Evolutionary conservation across 2,329 filamentous ascomycete species (phyloP).

Genomic region (Malbranchea cinnamomea): DNA sequence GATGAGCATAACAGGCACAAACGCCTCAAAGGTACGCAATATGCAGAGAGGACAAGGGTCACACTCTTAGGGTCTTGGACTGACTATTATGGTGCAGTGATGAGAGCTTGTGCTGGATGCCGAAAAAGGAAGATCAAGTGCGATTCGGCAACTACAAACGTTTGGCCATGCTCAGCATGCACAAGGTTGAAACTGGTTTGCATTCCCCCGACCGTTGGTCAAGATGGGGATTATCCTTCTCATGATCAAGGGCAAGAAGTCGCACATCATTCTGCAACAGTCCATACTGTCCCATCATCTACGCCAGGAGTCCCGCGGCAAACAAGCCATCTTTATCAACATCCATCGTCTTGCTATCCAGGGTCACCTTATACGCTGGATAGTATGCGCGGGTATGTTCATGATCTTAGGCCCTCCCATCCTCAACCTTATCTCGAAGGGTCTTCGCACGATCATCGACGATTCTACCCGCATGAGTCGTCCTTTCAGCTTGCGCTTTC

Average conservation of each 20-base stretch:
- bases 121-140: conserved; percentile 94
- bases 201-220: conserved; percentile 69
- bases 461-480: conserved; percentile 19
- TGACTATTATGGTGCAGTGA: conserved; percentile 43
- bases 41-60: conserved; percentile 8
- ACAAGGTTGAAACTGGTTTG: conserved; percentile 85
- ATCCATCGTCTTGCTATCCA: too few species aligned
- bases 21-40: conserved; percentile 64
- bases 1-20: conserved; percentile 98
- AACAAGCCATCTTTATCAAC: too few species aligned
- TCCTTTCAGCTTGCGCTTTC: conserved; percentile 6
- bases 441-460: conserved; percentile 14
- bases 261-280: not conserved
- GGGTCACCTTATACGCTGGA: too few species aligned
- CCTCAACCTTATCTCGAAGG: conserved; percentile 20
- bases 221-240: conserved; percentile 40
- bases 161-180: conserved; percentile 93
- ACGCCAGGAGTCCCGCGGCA: too few species aligned
- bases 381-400: conserved; percentile 24
- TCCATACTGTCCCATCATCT: not conserved
- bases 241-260: conserved; percentile 16
- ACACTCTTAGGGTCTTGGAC: not conserved
- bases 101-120: conserved; percentile 94
- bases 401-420: conserved; percentile 24
- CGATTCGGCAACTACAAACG: conserved; percentile 91